These are phyloP conservation scores for Umbilicaria muhlenbergii DNA, from an alignment of 495 filamentous ascomycete genomes.

Conservation along the genomic window DNA sequence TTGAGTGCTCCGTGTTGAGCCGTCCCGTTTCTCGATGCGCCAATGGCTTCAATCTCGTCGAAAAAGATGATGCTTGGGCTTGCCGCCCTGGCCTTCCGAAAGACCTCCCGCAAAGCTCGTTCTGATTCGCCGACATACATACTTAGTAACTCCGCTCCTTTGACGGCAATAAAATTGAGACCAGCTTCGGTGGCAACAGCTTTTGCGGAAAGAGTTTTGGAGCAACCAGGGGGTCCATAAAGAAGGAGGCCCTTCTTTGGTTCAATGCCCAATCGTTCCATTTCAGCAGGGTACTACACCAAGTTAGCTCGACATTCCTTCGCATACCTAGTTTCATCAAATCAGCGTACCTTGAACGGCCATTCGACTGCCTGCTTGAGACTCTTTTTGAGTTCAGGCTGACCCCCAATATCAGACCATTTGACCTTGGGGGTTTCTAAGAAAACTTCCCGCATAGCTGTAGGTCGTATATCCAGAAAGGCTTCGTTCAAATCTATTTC, in stretches of 20 bases:
- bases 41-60: slow-evolving; percentile 93
- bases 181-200: slow-evolving; percentile 84
- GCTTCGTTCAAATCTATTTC: slow-evolving; percentile 39
- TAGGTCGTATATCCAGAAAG: slow-evolving; percentile 48
- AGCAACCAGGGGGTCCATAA: slow-evolving; percentile 91
- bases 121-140: slow-evolving; percentile 99
- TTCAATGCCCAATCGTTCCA: slow-evolving; percentile 41
- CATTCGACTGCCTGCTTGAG: slow-evolving; percentile 49
- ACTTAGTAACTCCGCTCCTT: slow-evolving; percentile 87
- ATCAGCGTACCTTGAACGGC: slow-evolving; percentile 41
- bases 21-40: slow-evolving; percentile 42
- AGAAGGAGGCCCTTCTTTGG: slow-evolving; percentile 75
- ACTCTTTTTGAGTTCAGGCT: slow-evolving; percentile 59
- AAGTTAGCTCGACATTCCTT: neutral
- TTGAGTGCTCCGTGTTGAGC: slow-evolving; percentile 45
- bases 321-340: too few species aligned
- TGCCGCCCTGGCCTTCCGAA: slow-evolving; percentile 72
- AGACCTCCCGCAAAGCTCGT: slow-evolving; percentile 72
- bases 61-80: slow-evolving; percentile 94
- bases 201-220: slow-evolving; percentile 86
- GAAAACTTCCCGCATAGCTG: slow-evolving; percentile 81
- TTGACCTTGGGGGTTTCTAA: slow-evolving; percentile 71
- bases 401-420: slow-evolving; percentile 86
- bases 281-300: slow-evolving; percentile 38
- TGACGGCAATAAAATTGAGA: slow-evolving; percentile 89